Evolutionary conservation across 768 basidiomycete species (phyloP).

Genomic region (Chalciporus pseudorubinellus): DNA sequence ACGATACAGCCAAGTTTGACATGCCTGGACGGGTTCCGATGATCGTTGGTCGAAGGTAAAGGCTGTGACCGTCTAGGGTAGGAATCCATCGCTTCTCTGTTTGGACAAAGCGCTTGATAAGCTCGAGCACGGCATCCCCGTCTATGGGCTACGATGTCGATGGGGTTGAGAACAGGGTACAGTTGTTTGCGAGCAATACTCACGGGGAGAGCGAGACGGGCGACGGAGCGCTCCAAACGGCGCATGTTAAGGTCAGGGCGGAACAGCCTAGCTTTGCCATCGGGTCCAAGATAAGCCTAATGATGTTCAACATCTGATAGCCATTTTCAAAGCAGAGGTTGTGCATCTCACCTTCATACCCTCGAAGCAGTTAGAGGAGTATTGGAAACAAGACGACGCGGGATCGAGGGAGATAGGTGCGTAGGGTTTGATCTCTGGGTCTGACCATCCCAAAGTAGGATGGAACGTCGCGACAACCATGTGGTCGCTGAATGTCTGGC

Average conservation of each 20-base stretch:
- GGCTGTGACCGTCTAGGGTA: conserved; percentile 61
- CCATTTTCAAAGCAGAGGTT: neutral
- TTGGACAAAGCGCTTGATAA: conserved; percentile 64
- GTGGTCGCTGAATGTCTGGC: conserved; percentile 67
- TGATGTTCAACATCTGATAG: neutral
- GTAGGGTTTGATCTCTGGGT: conserved; percentile 73
- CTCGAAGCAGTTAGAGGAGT: conserved; percentile 59
- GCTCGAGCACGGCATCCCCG: conserved; percentile 43
- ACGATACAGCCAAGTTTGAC: neutral
- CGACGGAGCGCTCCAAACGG: conserved; percentile 66
- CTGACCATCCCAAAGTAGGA: conserved; percentile 62
- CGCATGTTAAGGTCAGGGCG: conserved; percentile 84
- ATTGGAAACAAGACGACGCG: conserved; percentile 54
- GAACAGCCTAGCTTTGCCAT: conserved; percentile 76
- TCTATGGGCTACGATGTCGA: conserved; percentile 37
- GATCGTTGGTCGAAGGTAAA: conserved; percentile 85
- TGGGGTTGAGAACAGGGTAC: no score
- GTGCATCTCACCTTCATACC: conserved; percentile 55
- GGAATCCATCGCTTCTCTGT: conserved; percentile 89
- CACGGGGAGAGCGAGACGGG: conserved; percentile 72
- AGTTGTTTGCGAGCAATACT: conserved; percentile 15
- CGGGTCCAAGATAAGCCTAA: conserved; percentile 68
- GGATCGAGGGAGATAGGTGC: conserved; percentile 60
- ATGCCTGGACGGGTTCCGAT: conserved; percentile 46
- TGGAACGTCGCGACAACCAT: conserved; percentile 72